Percentiles rank a stretch among this genome's conserved stretches.
These are phyloP conservation scores for Fusarium luffae DNA, from an alignment of 2,329 filamentous ascomycete genomes.

Conservation along the genomic window DNA sequence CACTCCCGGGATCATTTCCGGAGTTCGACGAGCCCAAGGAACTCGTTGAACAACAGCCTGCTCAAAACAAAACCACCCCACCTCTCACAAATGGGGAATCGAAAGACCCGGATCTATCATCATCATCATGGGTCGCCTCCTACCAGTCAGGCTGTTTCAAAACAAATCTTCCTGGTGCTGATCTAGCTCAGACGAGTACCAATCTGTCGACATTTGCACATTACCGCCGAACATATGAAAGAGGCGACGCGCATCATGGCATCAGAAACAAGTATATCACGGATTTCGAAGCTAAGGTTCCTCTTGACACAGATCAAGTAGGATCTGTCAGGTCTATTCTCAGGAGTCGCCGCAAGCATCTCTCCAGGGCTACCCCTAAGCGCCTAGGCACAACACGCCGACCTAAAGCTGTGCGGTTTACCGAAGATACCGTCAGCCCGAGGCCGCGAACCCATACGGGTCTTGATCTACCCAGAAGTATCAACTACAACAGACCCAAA, in stretches of 20 bases:
- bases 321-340: constrained; percentile 46
- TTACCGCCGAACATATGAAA: constrained; percentile 34
- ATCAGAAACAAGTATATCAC: constrained; percentile 37
- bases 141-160: constrained; percentile 18
- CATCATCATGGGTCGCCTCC: neutral
- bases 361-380: constrained; percentile 38
- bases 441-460: constrained; percentile 44
- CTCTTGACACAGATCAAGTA: constrained; percentile 32
- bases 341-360: constrained; percentile 40
- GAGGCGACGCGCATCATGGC: constrained; percentile 33
- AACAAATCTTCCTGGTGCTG: constrained; percentile 22
- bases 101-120: neutral
- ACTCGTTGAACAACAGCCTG: neutral
- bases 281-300: constrained; percentile 38
- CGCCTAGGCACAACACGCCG: constrained; percentile 40
- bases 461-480: constrained; percentile 40
- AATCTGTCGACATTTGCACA: constrained; percentile 29
- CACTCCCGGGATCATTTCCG: constrained; percentile 47
- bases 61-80: neutral
- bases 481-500: constrained; percentile 10
- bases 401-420: constrained; percentile 48
- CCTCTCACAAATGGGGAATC: neutral
- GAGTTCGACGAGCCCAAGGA: constrained; percentile 31
- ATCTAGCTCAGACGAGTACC: constrained; percentile 22
- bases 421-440: constrained; percentile 44